Evolutionary conservation across 2,329 filamentous ascomycete genomes (phyloP).

Genomic region (Cylindrodendrum hubeiense): DNA sequence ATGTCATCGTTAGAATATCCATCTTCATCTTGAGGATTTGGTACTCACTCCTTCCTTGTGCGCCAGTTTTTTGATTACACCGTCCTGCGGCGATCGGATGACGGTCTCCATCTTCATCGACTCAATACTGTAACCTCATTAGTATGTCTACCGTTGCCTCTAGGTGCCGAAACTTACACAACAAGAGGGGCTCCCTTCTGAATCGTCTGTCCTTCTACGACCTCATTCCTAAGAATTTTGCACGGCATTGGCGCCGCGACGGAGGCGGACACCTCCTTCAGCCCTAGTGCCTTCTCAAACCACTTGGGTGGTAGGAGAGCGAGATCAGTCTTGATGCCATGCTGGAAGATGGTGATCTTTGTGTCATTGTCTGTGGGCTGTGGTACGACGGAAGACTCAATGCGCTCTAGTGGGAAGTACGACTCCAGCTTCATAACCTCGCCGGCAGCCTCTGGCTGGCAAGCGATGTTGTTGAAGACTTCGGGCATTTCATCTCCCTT

Average conservation of each 20-base stretch:
- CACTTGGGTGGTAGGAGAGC: slow-evolving; percentile 75
- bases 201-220: slow-evolving; percentile 83
- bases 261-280: slow-evolving; percentile 84
- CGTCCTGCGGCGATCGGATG: slow-evolving; percentile 81
- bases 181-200: slow-evolving; percentile 89
- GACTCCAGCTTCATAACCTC: slow-evolving; percentile 50
- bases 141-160: slow-evolving; percentile 33
- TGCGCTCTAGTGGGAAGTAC: slow-evolving; percentile 85
- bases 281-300: slow-evolving; percentile 88
- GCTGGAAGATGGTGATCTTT: slow-evolving; percentile 83
- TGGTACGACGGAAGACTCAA: slow-evolving; percentile 82
- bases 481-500: slow-evolving; percentile 53
- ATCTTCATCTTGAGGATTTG: neutral
- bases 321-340: slow-evolving; percentile 70
- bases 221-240: slow-evolving; percentile 92
- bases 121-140: slow-evolving; percentile 69
- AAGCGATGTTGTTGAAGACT: slow-evolving; percentile 60
- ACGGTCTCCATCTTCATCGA: slow-evolving; percentile 94
- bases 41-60: slow-evolving; percentile 78
- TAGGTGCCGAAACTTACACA: slow-evolving; percentile 68
- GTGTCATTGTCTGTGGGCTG: slow-evolving; percentile 65
- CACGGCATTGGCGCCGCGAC: slow-evolving; percentile 97
- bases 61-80: slow-evolving; percentile 77
- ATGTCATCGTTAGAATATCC: neutral
- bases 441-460: slow-evolving; percentile 49